Conservation (phyloP, 495 filamentous ascomycete species). For the Aspergillus cristatus region DNA sequence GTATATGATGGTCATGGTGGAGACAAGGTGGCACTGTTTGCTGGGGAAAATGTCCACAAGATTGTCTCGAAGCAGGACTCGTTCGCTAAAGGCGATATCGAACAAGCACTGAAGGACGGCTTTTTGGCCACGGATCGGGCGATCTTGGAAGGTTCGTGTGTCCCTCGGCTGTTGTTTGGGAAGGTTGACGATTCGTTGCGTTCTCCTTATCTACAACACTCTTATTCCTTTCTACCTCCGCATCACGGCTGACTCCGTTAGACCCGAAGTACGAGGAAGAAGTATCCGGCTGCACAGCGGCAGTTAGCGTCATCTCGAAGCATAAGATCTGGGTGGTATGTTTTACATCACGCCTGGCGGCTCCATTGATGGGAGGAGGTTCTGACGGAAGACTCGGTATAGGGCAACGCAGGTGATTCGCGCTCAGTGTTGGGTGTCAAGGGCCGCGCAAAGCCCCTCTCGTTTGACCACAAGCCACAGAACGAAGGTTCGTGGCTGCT, state of each 20-base stretch:
- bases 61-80: slow-evolving; percentile 91
- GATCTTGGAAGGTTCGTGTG: slow-evolving; percentile 73
- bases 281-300: slow-evolving; percentile 94
- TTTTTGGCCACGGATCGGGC: slow-evolving; percentile 94
- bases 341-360: slow-evolving; percentile 10
- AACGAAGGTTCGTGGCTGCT: slow-evolving; percentile 66
- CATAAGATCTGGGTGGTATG: slow-evolving; percentile 93
- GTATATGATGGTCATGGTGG: slow-evolving; percentile 98
- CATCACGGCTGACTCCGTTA: slow-evolving; percentile 28
- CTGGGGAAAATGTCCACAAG: slow-evolving; percentile 85
- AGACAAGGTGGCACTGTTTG: slow-evolving; percentile 89
- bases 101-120: slow-evolving; percentile 93
- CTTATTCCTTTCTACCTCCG: background rate
- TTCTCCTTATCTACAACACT: background rate
- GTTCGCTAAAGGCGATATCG: slow-evolving; percentile 83
- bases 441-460: slow-evolving; percentile 91
- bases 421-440: slow-evolving; percentile 90
- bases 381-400: slow-evolving; percentile 7
- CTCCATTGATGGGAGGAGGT: background rate
- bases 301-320: slow-evolving; percentile 76
- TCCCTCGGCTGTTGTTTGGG: too few species aligned
- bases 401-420: slow-evolving; percentile 97
- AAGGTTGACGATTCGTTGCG: background rate
- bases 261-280: slow-evolving; percentile 96
- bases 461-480: slow-evolving; percentile 96